These are phyloP conservation scores for Entoloma clypeatum DNA, from an alignment of 1,284 basidiomycete genomes.

Conservation along the genomic window DNA sequence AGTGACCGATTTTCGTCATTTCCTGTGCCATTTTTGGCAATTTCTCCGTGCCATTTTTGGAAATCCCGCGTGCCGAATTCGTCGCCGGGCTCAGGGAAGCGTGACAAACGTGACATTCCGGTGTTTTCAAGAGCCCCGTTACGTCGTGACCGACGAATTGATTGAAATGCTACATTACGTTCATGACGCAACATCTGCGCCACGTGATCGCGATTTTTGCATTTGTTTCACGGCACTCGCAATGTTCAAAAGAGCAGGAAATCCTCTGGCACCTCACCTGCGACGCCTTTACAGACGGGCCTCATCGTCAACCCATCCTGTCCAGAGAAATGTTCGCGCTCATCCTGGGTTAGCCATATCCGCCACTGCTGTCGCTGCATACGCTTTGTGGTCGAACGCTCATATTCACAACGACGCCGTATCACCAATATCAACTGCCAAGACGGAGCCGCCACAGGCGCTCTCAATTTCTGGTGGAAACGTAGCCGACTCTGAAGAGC, in stretches of 20 bases:
- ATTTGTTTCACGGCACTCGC: constrained; percentile 2
- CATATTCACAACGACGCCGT: constrained; percentile 34
- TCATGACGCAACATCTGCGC: too few relatives aligned
- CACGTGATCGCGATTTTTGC: constrained; percentile 9
- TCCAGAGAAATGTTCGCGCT: constrained; percentile 18
- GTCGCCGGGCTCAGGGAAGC: too few relatives aligned
- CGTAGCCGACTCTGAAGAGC: constrained; percentile 15
- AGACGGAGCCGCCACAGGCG: constrained; percentile 11
- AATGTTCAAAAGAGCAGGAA: constrained; percentile 28
- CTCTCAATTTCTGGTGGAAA: constrained; percentile 11
- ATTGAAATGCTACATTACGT: too few relatives aligned
- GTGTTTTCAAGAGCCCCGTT: too few relatives aligned
- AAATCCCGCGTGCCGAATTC: too few relatives aligned
- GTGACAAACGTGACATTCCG: too few relatives aligned
- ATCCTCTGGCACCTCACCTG: constrained; percentile 19
- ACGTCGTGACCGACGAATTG: constrained; percentile 6
- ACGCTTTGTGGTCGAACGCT: constrained; percentile 33
- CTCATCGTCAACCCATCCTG: constrained; percentile 14
- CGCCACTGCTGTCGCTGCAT: constrained; percentile 27
- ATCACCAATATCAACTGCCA: constrained; percentile 11
- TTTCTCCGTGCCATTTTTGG: too few relatives aligned
- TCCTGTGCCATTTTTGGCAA: too few relatives aligned
- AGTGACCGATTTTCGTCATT: too few relatives aligned
- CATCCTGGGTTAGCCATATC: constrained; percentile 19
- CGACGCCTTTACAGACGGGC: constrained; percentile 25